Base-by-base conservation (phyloP, 495 filamentous ascomycete genomes). In the Tirmania nivea region DNA sequence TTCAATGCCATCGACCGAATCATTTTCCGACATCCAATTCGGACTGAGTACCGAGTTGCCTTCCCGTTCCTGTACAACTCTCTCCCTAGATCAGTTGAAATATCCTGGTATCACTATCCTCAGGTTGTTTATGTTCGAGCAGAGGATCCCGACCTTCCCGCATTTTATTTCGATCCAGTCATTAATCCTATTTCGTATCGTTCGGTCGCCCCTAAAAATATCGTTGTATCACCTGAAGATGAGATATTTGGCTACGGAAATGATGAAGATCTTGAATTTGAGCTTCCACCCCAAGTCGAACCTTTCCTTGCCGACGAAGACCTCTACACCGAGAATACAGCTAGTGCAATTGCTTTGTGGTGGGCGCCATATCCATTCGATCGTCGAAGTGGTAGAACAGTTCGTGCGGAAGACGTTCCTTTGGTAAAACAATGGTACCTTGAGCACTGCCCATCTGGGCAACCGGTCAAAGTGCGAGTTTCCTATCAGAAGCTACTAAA, bases 1-100 rank as follows among this genome's bases (percentile, higher is more conserved):
- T 99, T 99, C 76, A 99, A 99, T 61, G 92, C 89, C 48, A 99
- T 99, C 63, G 89, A 96, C 65, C 85, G 92, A 56, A 99, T 99
- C 67, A 99, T 99, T 60, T 99, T 99, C 74, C 82, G 92, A 50
- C 78, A 83, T 37, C 92, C 92, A 3, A 93, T 96, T 60, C 78
- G 89, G 52, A 99, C 89, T 19, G 92, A 99, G 69, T 94, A 92
- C 67, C 79, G 88, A 12, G 92, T 99, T 49, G 84, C 84, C 10
- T 95, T 84, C 65, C 92, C 90, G 3, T 93, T 80, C 67, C 74
- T 99, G 4, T 99, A 96, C 71, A 99, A 99, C 63, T 93, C 87
- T 16, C 75, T 96, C 0, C 92, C 92, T 2, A 75, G 92, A 60
- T 95, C 90, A 57, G 92, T 99, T 5, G 84, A 92, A 66, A 69